These are phyloP conservation scores for Podila epicladia DNA, from an alignment of 192 early-diverging fungal genomes.

Conservation along the genomic window DNA sequence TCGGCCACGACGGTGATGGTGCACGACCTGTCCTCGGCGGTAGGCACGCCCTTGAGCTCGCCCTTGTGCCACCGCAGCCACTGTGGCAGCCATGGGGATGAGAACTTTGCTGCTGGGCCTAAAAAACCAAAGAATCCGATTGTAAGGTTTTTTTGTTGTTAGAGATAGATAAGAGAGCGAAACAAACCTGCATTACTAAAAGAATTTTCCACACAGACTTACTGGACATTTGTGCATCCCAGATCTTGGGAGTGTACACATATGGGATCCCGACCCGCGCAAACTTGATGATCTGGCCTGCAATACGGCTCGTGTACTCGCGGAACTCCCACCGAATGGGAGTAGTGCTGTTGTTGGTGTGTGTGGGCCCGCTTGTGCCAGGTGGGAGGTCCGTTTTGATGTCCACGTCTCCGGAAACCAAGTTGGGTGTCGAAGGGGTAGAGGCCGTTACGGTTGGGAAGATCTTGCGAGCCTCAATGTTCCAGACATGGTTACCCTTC, in stretches of 20 bases:
- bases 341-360: not conserved
- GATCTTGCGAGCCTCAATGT: conserved; percentile 82
- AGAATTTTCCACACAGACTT: conserved; percentile 19
- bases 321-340: conserved; percentile 74
- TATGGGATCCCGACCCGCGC: conserved; percentile 70
- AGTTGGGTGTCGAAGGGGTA: not conserved
- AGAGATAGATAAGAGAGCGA: not conserved
- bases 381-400: not conserved
- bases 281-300: conserved; percentile 68
- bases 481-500: conserved; percentile 86
- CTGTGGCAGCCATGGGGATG: conserved; percentile 71
- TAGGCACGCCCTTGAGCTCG: conserved; percentile 70
- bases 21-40: conserved; percentile 63
- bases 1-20: conserved; percentile 71
- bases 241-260: conserved; percentile 74
- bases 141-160: not conserved
- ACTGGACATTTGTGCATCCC: conserved; percentile 79
- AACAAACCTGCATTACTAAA: not conserved
- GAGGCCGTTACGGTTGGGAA: conserved; percentile 23
- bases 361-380: not conserved
- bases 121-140: not conserved
- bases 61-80: conserved; percentile 84
- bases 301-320: conserved; percentile 77
- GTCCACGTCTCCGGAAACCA: not conserved
- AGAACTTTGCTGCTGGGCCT: conserved; percentile 76